Base-by-base conservation (phyloP, 2,329 filamentous ascomycete genomes). In the Penicillium concentricum region DNA sequence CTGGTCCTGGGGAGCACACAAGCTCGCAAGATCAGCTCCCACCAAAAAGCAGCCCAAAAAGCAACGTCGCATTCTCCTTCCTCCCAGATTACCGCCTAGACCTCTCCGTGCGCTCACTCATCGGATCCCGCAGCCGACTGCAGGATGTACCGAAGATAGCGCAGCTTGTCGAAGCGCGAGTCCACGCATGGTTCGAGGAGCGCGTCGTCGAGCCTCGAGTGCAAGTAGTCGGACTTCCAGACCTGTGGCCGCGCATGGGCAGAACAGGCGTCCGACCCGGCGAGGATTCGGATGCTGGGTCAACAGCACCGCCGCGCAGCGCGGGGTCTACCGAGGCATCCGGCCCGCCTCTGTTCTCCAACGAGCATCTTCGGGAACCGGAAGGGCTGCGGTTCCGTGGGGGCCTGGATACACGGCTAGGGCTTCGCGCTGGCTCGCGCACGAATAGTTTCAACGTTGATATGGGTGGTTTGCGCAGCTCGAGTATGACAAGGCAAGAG, bases 51-150 rank as follows among this genome's bases (percentile, higher is more conserved):
- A 89, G 86, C 3, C 89, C 89, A 1, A 79, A 80, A 4, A 96
- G 94, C 3, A 95, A 92, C 71, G 88, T 99, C 73, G 91, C 91
- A 0, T 97, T 99, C 74, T 95, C 91, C 55, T 99, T 99, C 62
- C 72, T 81, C 5, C 79, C 79, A 57, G 84, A 87, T 71, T 88
- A 88, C 71, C 79, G 84, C 22, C 81, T 88, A 34, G 85, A 87
- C 67, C 78, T 88, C 44, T 85, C 82, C n/a, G 83, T 87, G 4
- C 80, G 83, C 54, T 87, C 84, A 2, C 78, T 88, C 26, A 84
- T 88, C 44, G 85, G 85, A 54, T 85, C 83, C 6, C 81, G 85
- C 46, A 83, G 82, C 49, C 78, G 85, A 42, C 76, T 88, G 0
- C 84, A 87, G 67, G 85, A 88, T 67, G 83, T 88, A 0, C 85